phyloP scores from a whole-genome alignment of 441 rosid species.

The Pelargonium myrrhifolium region DNA sequence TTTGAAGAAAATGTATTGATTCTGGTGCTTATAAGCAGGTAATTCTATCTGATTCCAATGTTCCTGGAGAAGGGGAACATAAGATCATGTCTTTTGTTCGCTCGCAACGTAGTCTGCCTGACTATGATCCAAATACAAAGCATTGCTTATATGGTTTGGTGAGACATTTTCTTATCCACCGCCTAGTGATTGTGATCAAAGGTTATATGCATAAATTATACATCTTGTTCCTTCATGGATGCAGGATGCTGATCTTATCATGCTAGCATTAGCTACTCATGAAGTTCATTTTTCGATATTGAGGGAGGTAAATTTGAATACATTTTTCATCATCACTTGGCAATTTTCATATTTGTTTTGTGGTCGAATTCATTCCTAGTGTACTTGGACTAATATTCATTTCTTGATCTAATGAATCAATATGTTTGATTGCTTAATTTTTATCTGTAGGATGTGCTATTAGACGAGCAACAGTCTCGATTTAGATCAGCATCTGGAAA shows the following conservation, averaged over 20 bases:
- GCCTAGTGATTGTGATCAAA: background rate
- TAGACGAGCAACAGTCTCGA: conserved; percentile 4
- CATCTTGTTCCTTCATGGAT: too few relatives aligned
- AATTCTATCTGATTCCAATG: conserved; percentile 28
- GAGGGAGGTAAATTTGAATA: conserved; percentile 19
- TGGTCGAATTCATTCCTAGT: too few relatives aligned
- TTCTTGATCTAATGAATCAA: too few relatives aligned
- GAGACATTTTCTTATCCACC: background rate
- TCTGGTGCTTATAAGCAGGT: conserved; percentile 9
- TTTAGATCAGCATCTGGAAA: background rate
- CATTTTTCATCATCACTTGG: background rate
- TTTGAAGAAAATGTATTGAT: too few relatives aligned
- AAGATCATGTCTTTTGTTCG: conserved; percentile 25
- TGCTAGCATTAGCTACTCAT: conserved; percentile 28
- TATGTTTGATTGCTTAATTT: too few relatives aligned
- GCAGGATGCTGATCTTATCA: conserved; percentile 29
- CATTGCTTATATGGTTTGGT: conserved; percentile 29
- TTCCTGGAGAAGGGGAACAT: conserved; percentile 32
- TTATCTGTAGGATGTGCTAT: conserved; percentile 17
- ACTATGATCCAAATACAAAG: conserved; percentile 14
- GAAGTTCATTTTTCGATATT: conserved; percentile 28
- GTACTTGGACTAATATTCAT: background rate
- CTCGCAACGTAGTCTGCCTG: conserved; percentile 9
- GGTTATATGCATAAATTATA: too few relatives aligned
- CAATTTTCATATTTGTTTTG: too few relatives aligned